Evolutionary conservation across 2,329 filamentous ascomycete species (phyloP), one percentile per base, ranked within the genome.

Genomic region (Pseudonectria foliicola): DNA sequence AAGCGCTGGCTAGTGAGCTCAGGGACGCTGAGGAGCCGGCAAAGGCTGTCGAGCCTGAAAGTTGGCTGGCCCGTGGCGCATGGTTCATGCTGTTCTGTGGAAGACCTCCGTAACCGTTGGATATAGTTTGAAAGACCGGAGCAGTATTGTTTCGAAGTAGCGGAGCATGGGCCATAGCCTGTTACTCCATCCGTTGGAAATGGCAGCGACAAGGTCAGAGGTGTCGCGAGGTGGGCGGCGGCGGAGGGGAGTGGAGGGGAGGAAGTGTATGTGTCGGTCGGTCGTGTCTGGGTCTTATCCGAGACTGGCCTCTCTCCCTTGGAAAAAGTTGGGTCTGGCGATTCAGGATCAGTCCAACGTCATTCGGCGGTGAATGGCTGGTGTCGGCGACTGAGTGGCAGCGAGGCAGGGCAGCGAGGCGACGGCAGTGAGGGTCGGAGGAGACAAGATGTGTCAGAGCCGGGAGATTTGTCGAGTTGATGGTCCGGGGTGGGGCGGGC

Each of bases 1-100:
- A 52, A 10, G 62, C 54, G 48, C 60, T 71, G 29, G 62, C 55
- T 31, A 76, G 57, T 3, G 72, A 70, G 42, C 59, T 63, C 29
- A 77, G 56, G 11, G 73, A 77, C 29, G 70, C 65, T 25, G 67
- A 68, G 12, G 70, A 72, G 46, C 68, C 67, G 53, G 67, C 64
- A 54, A 68, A 71, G 33, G 68, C 68, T 23, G 75, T 77, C 42
- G 75, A 70, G 59, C 75, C 75, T 37, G 77, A 78, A 43, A 80
- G 65, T 63, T 80, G 75, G 59, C 76, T 81, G 41, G 68, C 67
- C 54, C 77, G 68, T 44, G 70, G 64, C 50, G 67, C 62, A 57
- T 64, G 64, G 56, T 62, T 73, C 68, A 75, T 73, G 43, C 56
- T 66, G 56, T 59, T 64, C 35, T 57, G 62, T 38, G 61, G 59